Conservation (phyloP, 495 filamentous ascomycete genomes). For the Eremomyces bilateralis region DNA sequence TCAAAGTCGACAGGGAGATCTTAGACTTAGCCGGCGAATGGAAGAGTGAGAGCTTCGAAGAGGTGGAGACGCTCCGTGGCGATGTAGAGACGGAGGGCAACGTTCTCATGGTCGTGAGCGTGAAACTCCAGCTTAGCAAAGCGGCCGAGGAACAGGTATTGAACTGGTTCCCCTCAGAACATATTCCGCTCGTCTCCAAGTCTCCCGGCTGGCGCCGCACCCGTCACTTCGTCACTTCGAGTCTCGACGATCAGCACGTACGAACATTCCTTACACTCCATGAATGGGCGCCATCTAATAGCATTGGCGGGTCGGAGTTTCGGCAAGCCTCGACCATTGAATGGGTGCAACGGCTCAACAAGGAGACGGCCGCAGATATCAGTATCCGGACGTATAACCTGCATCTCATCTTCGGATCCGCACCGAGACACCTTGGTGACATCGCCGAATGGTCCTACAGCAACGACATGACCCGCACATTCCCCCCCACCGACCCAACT, state of each 20-base stretch:
- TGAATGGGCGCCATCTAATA: slow-evolving; percentile 44
- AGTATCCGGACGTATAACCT: slow-evolving; percentile 35
- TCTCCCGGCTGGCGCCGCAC: slow-evolving; percentile 58
- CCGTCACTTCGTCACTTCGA: slow-evolving; percentile 37
- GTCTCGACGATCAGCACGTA: slow-evolving; percentile 24
- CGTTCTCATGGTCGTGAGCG: slow-evolving; percentile 37
- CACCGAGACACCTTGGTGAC: slow-evolving; percentile 38
- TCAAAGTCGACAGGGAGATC: slow-evolving; percentile 45
- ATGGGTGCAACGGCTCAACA: no score
- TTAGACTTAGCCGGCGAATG: slow-evolving; percentile 37
- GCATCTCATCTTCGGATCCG: slow-evolving; percentile 59
- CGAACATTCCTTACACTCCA: slow-evolving; percentile 43
- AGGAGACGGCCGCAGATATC: slow-evolving; percentile 37
- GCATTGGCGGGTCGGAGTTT: slow-evolving; percentile 38
- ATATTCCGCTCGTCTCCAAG: slow-evolving; percentile 45
- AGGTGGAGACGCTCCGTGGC: slow-evolving; percentile 40
- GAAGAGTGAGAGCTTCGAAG: slow-evolving; percentile 29
- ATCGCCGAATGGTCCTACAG: slow-evolving; percentile 28
- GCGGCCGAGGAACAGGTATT: slow-evolving; percentile 31
- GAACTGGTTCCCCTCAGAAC: slow-evolving; percentile 53
- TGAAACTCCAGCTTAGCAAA: slow-evolving; percentile 29
- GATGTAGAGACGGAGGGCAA: slow-evolving; percentile 34
- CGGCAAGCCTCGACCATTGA: slow-evolving; percentile 35
- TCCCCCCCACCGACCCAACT: slow-evolving; percentile 24
- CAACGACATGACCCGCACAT: slow-evolving; percentile 29